These are phyloP conservation scores for Meira miltonrushii DNA, from an alignment of 1,284 basidiomycete species.

Conservation along the genomic window DNA sequence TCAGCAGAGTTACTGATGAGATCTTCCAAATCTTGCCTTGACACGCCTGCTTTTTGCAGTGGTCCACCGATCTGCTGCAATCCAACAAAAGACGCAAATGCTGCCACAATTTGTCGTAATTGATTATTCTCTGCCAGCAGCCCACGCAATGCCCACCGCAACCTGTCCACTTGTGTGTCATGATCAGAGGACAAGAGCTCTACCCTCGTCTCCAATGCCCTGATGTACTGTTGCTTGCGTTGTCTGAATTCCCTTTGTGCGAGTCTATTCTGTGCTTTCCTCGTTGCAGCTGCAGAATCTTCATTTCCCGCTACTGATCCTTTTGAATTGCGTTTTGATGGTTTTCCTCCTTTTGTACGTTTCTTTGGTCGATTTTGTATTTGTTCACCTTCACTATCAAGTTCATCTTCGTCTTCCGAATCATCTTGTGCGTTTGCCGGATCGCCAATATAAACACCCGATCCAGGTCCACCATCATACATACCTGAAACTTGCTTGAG, in stretches of 20 bases:
- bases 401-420: conserved; percentile 27
- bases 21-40: conserved; percentile 25
- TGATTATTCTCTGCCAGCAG: conserved; percentile 43
- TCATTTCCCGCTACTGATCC: not conserved
- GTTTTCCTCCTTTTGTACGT: conserved; percentile 8
- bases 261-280: conserved; percentile 45
- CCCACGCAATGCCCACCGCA: conserved; percentile 32
- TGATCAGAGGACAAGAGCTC: conserved; percentile 44
- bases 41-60: conserved; percentile 27
- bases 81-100: conserved; percentile 38
- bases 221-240: conserved; percentile 45
- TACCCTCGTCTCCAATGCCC: conserved; percentile 41
- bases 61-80: conserved; percentile 30
- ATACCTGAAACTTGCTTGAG: conserved; percentile 9
- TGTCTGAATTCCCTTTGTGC: conserved; percentile 47
- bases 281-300: conserved; percentile 19
- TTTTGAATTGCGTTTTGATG: conserved; percentile 16
- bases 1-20: conserved; percentile 31
- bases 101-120: conserved; percentile 30
- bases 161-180: conserved; percentile 41
- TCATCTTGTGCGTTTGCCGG: conserved; percentile 14
- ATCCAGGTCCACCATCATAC: not conserved
- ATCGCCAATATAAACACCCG: not conserved
- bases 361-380: no score
- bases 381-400: conserved; percentile 26